phyloP scores from a whole-genome alignment of 2,329 filamentous ascomycete species.

The Scortechinia acanthostroma region DNA sequence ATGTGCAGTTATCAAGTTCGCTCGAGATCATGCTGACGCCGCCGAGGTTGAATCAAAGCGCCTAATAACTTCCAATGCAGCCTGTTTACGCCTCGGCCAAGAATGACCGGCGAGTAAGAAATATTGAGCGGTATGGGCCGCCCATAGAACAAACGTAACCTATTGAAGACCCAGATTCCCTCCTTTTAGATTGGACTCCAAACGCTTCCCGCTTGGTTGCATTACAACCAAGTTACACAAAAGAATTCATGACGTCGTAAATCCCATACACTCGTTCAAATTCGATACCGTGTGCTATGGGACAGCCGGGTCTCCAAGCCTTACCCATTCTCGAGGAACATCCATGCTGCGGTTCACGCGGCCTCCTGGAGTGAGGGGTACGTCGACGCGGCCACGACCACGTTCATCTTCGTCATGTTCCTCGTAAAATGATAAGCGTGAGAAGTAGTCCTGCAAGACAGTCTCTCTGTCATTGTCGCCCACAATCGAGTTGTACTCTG shows the following conservation, averaged over 20 bases:
- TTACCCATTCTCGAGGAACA: constrained; percentile 13
- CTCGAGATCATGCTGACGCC: too few relatives aligned
- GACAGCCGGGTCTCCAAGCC: neutral
- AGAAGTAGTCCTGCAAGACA: constrained; percentile 63
- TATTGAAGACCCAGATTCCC: too few relatives aligned
- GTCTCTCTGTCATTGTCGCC: constrained; percentile 34
- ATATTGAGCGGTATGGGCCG: too few relatives aligned
- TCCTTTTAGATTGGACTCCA: too few relatives aligned
- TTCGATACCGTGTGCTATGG: neutral
- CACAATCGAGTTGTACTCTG: constrained; percentile 60
- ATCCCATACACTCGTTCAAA: neutral
- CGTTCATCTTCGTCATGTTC: constrained; percentile 11
- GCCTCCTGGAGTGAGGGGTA: constrained; percentile 18
- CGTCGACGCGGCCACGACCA: constrained; percentile 14
- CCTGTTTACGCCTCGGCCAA: too few relatives aligned
- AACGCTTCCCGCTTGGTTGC: too few relatives aligned
- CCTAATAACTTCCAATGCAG: too few relatives aligned
- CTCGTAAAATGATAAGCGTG: constrained; percentile 50
- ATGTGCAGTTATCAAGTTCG: too few relatives aligned
- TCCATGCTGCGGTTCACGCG: constrained; percentile 19
- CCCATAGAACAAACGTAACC: too few relatives aligned
- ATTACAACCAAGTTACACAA: too few relatives aligned
- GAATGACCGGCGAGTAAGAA: too few relatives aligned
- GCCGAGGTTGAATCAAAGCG: too few relatives aligned
- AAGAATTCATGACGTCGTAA: constrained; percentile 1